These are phyloP conservation scores for Boletus sp. DNA, from an alignment of 1,284 basidiomycete genomes.

Conservation along the genomic window DNA sequence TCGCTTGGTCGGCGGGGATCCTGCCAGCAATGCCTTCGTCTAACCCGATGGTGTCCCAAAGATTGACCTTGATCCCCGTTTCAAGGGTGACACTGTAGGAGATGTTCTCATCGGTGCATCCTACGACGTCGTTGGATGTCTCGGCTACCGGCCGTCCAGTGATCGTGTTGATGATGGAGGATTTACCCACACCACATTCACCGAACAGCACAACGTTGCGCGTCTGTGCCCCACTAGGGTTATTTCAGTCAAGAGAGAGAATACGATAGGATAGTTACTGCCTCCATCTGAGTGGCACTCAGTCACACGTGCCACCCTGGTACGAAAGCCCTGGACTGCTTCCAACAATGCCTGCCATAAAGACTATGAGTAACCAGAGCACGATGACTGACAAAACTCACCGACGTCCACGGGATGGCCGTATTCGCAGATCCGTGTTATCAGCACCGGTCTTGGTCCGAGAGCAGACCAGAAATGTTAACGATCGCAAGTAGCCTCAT, in stretches of 20 bases:
- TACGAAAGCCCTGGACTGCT: not conserved
- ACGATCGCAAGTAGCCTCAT: not conserved
- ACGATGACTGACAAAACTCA: slow-evolving; percentile 6
- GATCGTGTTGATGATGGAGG: slow-evolving; percentile 28
- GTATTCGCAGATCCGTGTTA: not conserved
- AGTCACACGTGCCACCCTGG: not conserved
- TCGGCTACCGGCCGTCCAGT: slow-evolving; percentile 13
- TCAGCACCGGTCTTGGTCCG: not conserved
- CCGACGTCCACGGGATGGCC: not conserved
- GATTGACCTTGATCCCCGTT: slow-evolving; percentile 4
- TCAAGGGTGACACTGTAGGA: slow-evolving; percentile 11
- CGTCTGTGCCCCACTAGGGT: slow-evolving; percentile 3
- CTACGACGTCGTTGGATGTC: slow-evolving; percentile 15
- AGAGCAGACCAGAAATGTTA: not conserved
- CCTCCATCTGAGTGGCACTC: slow-evolving; percentile 7
- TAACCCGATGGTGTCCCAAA: slow-evolving; percentile 32
- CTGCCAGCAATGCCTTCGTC: slow-evolving; percentile 19
- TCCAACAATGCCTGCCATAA: not conserved
- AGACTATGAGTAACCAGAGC: not conserved
- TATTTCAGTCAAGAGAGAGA: not conserved
- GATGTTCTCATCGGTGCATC: slow-evolving; percentile 12
- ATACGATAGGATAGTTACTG: slow-evolving; percentile 5
- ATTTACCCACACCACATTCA: slow-evolving; percentile 31
- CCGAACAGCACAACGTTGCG: slow-evolving; percentile 28
- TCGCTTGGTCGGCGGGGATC: slow-evolving; percentile 13